A percentile compares a stretch with the other conserved stretches of the same genome.
These are phyloP conservation scores for Lineolata rhizophorae DNA, from an alignment of 495 filamentous ascomycete species.

Conservation along the genomic window DNA sequence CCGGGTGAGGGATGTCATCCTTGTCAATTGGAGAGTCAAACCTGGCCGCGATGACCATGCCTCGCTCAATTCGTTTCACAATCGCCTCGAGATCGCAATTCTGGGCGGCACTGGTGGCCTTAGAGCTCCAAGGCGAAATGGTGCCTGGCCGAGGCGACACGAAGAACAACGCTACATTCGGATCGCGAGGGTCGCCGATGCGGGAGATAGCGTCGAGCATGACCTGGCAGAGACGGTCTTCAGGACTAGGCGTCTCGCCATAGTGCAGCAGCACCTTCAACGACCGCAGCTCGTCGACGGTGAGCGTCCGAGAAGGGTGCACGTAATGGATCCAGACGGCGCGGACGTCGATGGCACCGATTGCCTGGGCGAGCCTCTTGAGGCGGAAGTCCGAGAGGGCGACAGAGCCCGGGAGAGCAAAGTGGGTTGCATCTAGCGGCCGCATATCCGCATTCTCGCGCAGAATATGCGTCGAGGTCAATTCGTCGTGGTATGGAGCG, in stretches of 20 bases:
- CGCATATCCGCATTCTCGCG: too few relatives aligned
- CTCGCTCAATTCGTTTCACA: constrained; percentile 73
- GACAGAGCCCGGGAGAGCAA: constrained; percentile 15
- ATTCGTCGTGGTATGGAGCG: too few relatives aligned
- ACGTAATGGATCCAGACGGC: constrained; percentile 47
- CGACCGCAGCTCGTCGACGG: constrained; percentile 20
- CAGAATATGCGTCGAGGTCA: too few relatives aligned
- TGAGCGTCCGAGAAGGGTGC: constrained; percentile 13
- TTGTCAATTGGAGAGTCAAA: constrained; percentile 27
- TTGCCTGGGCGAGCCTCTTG: constrained; percentile 14
- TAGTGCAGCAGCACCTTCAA: constrained; percentile 41
- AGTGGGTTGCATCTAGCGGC: constrained; percentile 4
- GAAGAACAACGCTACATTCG: constrained; percentile 30
- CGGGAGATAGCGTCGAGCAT: constrained; percentile 15
- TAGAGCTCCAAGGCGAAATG: constrained; percentile 92
- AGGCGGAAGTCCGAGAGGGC: constrained; percentile 21
- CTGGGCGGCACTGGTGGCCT: constrained; percentile 79
- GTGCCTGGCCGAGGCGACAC: constrained; percentile 60
- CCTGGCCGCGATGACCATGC: constrained; percentile 44
- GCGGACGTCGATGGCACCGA: constrained; percentile 32
- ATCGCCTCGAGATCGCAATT: constrained; percentile 62
- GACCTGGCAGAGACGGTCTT: constrained; percentile 14
- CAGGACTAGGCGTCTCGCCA: constrained; percentile 27
- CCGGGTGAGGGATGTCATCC: constrained; percentile 35
- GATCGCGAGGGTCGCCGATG: constrained; percentile 19